A percentile compares a stretch with the other conserved stretches of the same genome.
Evolutionary conservation across 129 eudicot genomes (phyloP).

Genomic region (Helianthus tuberosus): DNA sequence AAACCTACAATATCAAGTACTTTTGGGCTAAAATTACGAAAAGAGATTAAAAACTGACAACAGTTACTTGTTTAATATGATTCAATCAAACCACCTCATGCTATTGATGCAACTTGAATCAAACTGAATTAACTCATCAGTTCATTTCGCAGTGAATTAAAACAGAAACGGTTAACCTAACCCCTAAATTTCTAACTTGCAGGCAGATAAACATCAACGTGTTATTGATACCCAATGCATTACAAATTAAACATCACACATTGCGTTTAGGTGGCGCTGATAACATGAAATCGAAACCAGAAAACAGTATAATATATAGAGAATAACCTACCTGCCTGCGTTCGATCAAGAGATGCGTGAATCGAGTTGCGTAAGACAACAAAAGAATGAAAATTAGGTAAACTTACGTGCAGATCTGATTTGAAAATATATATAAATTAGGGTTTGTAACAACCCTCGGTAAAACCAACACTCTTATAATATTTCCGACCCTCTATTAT

Average conservation of each 20-base stretch:
- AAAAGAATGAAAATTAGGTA: constrained; percentile 26
- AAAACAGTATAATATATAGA: not conserved
- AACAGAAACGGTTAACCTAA: not conserved
- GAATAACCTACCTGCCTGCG: constrained; percentile 9
- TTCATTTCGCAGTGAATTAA: not conserved
- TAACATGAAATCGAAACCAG: constrained; percentile 15
- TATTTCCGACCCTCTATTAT: too few relatives aligned
- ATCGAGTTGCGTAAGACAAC: constrained; percentile 22
- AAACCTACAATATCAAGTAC: too few relatives aligned
- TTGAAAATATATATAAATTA: constrained; percentile 7
- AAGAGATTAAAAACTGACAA: too few relatives aligned
- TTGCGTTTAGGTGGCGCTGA: constrained; percentile 5
- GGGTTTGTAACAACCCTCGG: too few relatives aligned
- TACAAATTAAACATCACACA: constrained; percentile 18
- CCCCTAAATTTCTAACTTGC: constrained; percentile 10
- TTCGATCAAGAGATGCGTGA: constrained; percentile 22
- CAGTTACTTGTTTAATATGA: not conserved
- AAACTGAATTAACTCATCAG: not conserved
- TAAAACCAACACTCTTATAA: too few relatives aligned
- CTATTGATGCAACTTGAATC: not conserved
- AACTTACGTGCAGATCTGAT: constrained; percentile 31
- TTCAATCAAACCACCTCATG: not conserved
- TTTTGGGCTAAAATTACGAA: too few relatives aligned
- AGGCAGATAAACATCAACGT: not conserved
- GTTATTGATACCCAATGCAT: constrained; percentile 2